Evolutionary conservation across 202 grass and related monocot species (phyloP).

Genomic region (Setaria viridis): DNA sequence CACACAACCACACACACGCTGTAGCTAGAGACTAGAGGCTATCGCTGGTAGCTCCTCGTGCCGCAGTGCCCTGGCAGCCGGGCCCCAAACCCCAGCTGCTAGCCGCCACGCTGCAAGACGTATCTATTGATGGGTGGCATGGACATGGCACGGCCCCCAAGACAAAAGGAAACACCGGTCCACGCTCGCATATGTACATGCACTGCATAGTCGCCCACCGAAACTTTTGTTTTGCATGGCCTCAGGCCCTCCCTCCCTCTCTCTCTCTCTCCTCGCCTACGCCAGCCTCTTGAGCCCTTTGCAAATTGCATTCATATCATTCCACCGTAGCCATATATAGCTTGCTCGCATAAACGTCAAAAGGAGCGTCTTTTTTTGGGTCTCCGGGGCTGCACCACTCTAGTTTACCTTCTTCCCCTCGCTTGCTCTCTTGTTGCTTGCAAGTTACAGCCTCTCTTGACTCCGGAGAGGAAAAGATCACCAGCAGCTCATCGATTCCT

Average conservation of each 20-base stretch:
- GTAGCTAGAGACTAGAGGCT: neutral
- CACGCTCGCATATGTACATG: conserved; percentile 47
- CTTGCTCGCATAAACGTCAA: conserved; percentile 43
- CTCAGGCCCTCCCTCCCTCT: neutral
- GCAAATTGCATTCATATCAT: conserved; percentile 35
- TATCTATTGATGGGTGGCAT: conserved; percentile 20
- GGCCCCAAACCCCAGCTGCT: conserved; percentile 1
- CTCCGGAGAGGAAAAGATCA: conserved; percentile 13
- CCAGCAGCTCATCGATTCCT: conserved; percentile 9
- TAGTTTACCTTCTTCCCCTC: neutral
- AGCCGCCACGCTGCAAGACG: conserved; percentile 49
- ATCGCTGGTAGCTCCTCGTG: neutral
- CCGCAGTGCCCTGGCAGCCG: neutral
- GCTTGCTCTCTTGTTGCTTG: conserved; percentile 48
- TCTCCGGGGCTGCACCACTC: conserved; percentile 5
- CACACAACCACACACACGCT: neutral
- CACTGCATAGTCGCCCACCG: conserved; percentile 31
- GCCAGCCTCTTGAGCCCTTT: neutral
- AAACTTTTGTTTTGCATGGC: conserved; percentile 44
- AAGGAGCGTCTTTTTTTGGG: conserved; percentile 10
- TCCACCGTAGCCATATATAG: conserved; percentile 45
- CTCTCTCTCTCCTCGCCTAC: conserved; percentile 5
- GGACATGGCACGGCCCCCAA: conserved; percentile 51
- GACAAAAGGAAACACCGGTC: conserved; percentile 37
- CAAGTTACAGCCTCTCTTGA: conserved; percentile 32